These are phyloP conservation scores for Pichia sp. DNA, from an alignment of 1,139 yeast genomes.

Conservation along the genomic window DNA sequence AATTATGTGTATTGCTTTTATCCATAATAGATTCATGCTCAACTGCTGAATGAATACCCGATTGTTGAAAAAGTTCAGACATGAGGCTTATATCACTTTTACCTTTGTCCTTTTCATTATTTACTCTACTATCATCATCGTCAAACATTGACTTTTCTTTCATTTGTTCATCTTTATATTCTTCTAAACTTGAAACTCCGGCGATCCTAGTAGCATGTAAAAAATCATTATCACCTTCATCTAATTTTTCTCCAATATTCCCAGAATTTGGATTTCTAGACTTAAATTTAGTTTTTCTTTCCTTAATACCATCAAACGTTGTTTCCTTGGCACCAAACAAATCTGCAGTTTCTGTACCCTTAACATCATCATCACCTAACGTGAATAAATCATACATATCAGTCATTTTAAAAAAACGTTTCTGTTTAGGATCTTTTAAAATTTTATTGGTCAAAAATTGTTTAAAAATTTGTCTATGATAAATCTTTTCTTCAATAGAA, in stretches of 20 bases:
- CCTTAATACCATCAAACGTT: conserved; percentile 30
- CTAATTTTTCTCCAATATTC: conserved; percentile 20
- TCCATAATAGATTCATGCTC: conserved; percentile 74
- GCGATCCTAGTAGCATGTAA: conserved; percentile 43
- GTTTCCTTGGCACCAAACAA: conserved; percentile 52
- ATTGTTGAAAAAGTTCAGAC: conserved; percentile 64
- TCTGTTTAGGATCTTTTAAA: conserved; percentile 90
- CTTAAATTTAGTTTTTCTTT: conserved; percentile 30
- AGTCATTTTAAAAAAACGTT: conserved; percentile 84
- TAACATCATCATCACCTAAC: conserved; percentile 67
- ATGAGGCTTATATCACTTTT: conserved; percentile 58
- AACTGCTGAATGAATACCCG: conserved; percentile 71
- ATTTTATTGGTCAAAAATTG: conserved; percentile 91
- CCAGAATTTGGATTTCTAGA: conserved; percentile 7
- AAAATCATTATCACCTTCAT: conserved; percentile 42
- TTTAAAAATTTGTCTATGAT: conserved; percentile 93
- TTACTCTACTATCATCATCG: conserved; percentile 16
- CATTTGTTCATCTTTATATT: conserved; percentile 40
- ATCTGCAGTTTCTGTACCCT: conserved; percentile 61
- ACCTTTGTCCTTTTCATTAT: conserved; percentile 29
- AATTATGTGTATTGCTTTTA: conserved; percentile 34
- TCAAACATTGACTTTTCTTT: conserved; percentile 24
- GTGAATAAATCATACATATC: conserved; percentile 88
- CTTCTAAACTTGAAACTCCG: conserved; percentile 52
- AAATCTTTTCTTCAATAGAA: conserved; percentile 91